phyloP scores from a whole-genome alignment of 1,139 yeast genomes.

The Yamadazyma atlantica region DNA sequence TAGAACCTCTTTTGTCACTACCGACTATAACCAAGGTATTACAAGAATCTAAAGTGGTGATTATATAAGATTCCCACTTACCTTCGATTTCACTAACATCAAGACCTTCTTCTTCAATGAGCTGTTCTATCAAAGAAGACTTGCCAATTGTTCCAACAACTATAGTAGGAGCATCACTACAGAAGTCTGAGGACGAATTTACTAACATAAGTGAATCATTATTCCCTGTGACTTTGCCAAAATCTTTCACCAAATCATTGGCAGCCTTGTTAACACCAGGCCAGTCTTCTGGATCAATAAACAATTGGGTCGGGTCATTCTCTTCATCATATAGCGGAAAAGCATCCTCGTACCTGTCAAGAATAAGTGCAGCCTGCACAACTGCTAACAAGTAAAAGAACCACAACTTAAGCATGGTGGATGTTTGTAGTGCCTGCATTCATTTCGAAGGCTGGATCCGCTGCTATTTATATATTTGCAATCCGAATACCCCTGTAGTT shows the following conservation, averaged over 20 bases:
- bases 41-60: constrained; percentile 9
- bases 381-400: constrained; percentile 3
- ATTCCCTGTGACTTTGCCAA: constrained; percentile 11
- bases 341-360: constrained; percentile 7
- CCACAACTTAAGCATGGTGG: not conserved
- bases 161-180: constrained; percentile 8
- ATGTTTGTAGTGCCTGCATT: not conserved
- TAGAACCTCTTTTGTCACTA: constrained; percentile 18
- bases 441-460: not conserved
- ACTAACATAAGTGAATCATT: constrained; percentile 5
- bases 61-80: constrained; percentile 17
- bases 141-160: constrained; percentile 18
- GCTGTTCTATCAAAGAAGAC: constrained; percentile 11
- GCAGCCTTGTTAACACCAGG: constrained; percentile 16
- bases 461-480: not conserved
- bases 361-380: constrained; percentile 8
- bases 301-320: constrained; percentile 5
- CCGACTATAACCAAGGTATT: constrained; percentile 17
- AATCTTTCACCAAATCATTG: constrained; percentile 11
- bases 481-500: not conserved
- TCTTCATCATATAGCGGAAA: constrained; percentile 7
- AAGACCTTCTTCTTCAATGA: constrained; percentile 8
- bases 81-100: constrained; percentile 14
- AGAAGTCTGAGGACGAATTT: constrained; percentile 3
- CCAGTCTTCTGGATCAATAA: constrained; percentile 15